A percentile compares a stretch with the other conserved stretches of the same genome.
phyloP scores from a whole-genome alignment of 441 rosid genomes.

The Biscutella auriculata region DNA sequence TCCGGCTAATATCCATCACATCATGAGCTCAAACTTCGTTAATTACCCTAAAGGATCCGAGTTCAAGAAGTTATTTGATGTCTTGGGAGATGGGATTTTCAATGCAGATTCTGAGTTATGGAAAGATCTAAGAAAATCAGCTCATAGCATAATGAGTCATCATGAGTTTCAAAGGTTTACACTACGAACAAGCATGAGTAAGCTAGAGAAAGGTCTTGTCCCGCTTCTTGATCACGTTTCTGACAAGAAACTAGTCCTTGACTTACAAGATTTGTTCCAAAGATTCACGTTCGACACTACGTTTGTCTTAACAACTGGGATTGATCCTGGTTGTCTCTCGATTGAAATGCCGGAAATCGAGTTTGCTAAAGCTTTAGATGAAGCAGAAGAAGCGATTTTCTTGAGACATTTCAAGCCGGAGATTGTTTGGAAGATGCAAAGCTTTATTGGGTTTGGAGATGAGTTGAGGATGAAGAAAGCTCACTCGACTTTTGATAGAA shows the following conservation, averaged over 20 bases:
- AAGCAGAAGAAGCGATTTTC: conserved; percentile 3
- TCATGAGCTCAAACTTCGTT: background rate
- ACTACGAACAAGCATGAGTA: background rate
- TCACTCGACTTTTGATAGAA: background rate
- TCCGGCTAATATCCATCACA: conserved; percentile 2
- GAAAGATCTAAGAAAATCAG: background rate
- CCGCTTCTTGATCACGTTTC: background rate
- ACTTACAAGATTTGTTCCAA: background rate
- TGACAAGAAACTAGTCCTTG: background rate
- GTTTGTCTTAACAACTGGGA: background rate
- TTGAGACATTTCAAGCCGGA: background rate
- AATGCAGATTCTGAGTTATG: background rate
- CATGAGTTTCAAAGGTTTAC: background rate
- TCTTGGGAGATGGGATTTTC: conserved; percentile 1
- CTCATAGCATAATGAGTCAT: conserved; percentile 3
- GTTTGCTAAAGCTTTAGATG: background rate
- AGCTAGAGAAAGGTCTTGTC: background rate
- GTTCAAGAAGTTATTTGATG: conserved; percentile 5
- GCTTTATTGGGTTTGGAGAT: background rate
- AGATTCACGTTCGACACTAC: background rate
- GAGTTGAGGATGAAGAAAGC: background rate
- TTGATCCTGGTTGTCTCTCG: background rate
- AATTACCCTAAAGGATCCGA: background rate
- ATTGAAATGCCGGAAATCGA: background rate
- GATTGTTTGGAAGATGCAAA: background rate